Percentiles rank a stretch among this genome's conserved stretches.
Evolutionary conservation across 768 basidiomycete genomes (phyloP).

Genomic region (Russula lepida): DNA sequence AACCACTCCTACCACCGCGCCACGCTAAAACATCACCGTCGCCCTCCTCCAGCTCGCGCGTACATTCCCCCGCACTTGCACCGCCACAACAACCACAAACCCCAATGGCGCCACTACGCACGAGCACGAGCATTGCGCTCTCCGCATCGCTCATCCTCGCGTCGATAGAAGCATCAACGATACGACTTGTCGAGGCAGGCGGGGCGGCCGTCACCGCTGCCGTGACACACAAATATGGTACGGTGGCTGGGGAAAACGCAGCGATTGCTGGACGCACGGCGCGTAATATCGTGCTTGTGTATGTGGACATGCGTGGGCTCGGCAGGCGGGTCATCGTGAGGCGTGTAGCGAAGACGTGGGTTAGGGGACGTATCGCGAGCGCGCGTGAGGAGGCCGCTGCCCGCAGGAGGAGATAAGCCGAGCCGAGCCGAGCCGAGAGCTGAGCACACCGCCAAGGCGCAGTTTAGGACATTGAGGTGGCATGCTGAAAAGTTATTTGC

Average conservation of each 20-base stretch:
- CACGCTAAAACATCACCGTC: neutral
- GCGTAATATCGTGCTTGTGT: slow-evolving; percentile 20
- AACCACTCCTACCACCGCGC: slow-evolving; percentile 1
- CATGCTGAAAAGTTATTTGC: neutral
- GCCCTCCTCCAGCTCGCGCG: neutral
- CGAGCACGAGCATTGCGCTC: slow-evolving; percentile 7
- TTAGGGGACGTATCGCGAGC: neutral
- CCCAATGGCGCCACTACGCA: neutral
- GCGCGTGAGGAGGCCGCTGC: neutral
- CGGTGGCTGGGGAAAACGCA: slow-evolving; percentile 12
- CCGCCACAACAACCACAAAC: neutral
- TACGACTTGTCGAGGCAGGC: slow-evolving; percentile 14
- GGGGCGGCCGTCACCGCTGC: slow-evolving; percentile 18
- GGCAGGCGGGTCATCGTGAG: slow-evolving; percentile 16
- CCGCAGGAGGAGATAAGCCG: neutral
- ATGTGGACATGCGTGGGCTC: slow-evolving; percentile 16
- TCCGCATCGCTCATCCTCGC: slow-evolving; percentile 18
- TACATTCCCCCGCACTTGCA: neutral
- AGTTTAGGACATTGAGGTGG: neutral
- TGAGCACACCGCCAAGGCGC: too few species aligned
- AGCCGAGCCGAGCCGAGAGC: too few species aligned
- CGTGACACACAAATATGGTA: slow-evolving; percentile 18
- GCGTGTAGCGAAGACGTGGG: slow-evolving; percentile 8
- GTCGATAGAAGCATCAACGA: neutral
- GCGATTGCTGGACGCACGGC: slow-evolving; percentile 11